These are phyloP conservation scores for Bacterosira constricta DNA, from an alignment of 108 stramenopile genomes.

Conservation along the genomic window DNA sequence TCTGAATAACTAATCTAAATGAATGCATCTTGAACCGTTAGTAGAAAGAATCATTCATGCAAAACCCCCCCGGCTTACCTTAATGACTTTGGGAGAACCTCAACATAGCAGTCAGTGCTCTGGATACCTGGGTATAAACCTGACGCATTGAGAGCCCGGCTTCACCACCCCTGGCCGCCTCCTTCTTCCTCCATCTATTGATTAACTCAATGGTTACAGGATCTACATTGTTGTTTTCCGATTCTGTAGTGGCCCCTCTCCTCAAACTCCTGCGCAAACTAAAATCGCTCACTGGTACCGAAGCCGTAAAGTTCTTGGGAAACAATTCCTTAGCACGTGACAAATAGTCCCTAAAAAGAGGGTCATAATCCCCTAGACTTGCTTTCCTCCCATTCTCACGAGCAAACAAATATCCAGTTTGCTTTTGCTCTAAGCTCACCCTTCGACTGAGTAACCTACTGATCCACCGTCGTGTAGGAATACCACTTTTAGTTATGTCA, in stretches of 20 bases:
- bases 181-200: not conserved
- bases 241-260: not conserved
- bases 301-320: not conserved
- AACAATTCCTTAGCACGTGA: not conserved
- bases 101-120: not conserved
- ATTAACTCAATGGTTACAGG: not conserved
- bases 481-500: not conserved
- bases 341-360: not conserved
- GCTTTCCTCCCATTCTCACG: not conserved
- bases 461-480: not conserved
- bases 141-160: not conserved
- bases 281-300: not conserved
- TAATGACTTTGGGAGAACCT: too few relatives aligned
- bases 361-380: not conserved
- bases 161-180: not conserved
- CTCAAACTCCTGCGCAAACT: not conserved
- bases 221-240: not conserved
- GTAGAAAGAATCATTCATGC: too few relatives aligned
- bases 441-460: not conserved
- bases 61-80: too few relatives aligned
- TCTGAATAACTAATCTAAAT: too few relatives aligned
- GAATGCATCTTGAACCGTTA: too few relatives aligned
- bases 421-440: not conserved
- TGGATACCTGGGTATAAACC: not conserved
- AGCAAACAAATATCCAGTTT: slow-evolving; percentile 1